Percentiles rank a stretch among this genome's conserved stretches.
Evolutionary conservation across 257 asterid genomes (phyloP).

Genomic region (Solanum arcanum): DNA sequence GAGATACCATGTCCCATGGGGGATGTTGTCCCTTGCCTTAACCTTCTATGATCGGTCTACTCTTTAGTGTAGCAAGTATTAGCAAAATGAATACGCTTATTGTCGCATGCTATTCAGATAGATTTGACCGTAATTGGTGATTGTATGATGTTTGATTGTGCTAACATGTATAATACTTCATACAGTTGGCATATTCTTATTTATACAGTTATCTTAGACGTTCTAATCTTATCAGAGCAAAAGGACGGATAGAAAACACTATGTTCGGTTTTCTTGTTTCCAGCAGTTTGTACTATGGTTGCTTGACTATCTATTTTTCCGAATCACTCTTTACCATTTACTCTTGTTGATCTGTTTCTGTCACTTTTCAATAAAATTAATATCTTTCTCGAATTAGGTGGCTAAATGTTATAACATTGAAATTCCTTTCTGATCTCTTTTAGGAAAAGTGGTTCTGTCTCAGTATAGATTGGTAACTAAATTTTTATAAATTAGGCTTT

Average conservation of each 20-base stretch:
- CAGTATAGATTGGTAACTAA: constrained; percentile 27
- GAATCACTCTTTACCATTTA: background rate
- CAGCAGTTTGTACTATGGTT: background rate
- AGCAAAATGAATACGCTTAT: background rate
- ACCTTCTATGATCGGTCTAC: background rate
- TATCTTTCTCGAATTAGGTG: background rate
- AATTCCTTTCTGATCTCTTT: background rate
- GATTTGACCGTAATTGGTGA: background rate
- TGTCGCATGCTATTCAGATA: background rate
- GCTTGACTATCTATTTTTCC: background rate
- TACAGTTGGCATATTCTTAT: background rate
- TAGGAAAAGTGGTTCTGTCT: background rate
- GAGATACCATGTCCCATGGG: background rate
- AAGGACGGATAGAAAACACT: background rate
- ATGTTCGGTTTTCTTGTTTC: background rate
- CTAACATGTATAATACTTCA: background rate
- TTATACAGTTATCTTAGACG: background rate
- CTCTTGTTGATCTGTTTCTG: background rate
- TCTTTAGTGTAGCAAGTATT: background rate
- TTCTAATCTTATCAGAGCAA: background rate
- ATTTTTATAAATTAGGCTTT: constrained; percentile 46
- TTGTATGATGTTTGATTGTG: background rate
- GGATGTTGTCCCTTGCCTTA: background rate
- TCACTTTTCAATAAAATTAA: background rate
- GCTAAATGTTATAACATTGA: background rate